Conservation (phyloP, 202 grass and related monocot species). For the Digitaria exilis region DNA sequence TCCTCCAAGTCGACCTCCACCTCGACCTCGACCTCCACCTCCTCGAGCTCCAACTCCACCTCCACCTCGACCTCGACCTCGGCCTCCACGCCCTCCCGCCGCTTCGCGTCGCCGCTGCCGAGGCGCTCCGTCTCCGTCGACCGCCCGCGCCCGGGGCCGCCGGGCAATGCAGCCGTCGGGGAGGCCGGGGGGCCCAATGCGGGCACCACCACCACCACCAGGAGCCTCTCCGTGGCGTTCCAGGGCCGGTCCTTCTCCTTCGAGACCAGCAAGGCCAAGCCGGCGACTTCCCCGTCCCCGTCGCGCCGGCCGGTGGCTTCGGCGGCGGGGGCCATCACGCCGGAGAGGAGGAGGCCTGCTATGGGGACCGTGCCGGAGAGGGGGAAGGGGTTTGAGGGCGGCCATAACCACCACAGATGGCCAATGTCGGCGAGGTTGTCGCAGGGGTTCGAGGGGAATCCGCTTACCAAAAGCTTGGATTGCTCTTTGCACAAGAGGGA, state of each 20-base stretch:
- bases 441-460: conserved; percentile 59
- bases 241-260: conserved; percentile 94
- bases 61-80: conserved; percentile 54
- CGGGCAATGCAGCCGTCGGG: conserved; percentile 31
- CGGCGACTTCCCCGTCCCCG: conserved; percentile 59
- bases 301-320: conserved; percentile 51
- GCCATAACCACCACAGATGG: conserved; percentile 63
- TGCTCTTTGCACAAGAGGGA: conserved; percentile 71
- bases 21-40: conserved; percentile 46
- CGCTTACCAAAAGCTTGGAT: conserved; percentile 78
- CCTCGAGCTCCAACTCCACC: conserved; percentile 50
- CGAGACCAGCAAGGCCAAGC: conserved; percentile 75
- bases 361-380: conserved; percentile 45
- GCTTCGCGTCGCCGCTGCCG: conserved; percentile 57
- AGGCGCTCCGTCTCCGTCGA: conserved; percentile 75
- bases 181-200: conserved; percentile 47
- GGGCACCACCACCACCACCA: conserved; percentile 68
- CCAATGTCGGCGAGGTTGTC: conserved; percentile 62
- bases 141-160: conserved; percentile 61
- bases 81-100: conserved; percentile 72
- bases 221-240: conserved; percentile 96
- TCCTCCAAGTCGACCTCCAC: conserved; percentile 55
- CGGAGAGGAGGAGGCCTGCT: conserved; percentile 52
- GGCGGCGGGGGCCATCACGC: conserved; percentile 49
- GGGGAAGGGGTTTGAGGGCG: conserved; percentile 40